Evolutionary conservation across 228 moss, liverwort and hornwort genomes (phyloP), one percentile per base, ranked within the genome.

Genomic region (Sphagnum magellanicum): DNA sequence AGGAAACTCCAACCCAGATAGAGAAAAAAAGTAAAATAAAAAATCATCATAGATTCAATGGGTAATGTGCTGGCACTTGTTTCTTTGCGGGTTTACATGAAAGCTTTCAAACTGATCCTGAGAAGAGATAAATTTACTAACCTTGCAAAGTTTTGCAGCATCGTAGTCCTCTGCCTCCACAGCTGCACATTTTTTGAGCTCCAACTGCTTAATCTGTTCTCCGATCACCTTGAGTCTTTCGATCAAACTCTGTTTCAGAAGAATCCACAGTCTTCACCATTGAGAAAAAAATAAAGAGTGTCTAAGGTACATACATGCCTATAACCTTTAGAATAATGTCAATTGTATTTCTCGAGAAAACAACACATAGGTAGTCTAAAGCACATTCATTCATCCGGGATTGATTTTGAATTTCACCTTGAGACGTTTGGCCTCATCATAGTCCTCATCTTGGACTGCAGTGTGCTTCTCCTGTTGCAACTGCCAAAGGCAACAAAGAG

Each of bases 361-460:
- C 32, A 32, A 32, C 32, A 32, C 32, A 14, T 5, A 60, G 16
- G 6, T 0, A 14, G 16, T 60, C 16, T 0, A 60, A 60, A 60
- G 14, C 14, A 32, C 32, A 32, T 32, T 32, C 32, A 32, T 32
- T 32, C 32, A 32, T 32, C 32, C 32, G 53, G 53, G 53, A 59
- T 64, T 32, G 5, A n/a, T 59, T 60, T 5, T 14, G 6, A 69
- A 32, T 68, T 32, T 32, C 59, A 93, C 93, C 87, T 97, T 97
- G 6, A 97, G 55, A 6, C 87, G 84, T 69, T 93, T 97, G 63
- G 96, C 96, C 67, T 97, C 90, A 68, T 97, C 96, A 71, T 97
- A 97, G 68, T 97, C 90, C 55, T 97, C 96, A 60, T 66, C 71
- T 63, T 80, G 80, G 17, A 97, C 89, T 61, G 96, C 91, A 72